Conservation (phyloP, 306 rosid genomes). For the Rosa chinensis region DNA sequence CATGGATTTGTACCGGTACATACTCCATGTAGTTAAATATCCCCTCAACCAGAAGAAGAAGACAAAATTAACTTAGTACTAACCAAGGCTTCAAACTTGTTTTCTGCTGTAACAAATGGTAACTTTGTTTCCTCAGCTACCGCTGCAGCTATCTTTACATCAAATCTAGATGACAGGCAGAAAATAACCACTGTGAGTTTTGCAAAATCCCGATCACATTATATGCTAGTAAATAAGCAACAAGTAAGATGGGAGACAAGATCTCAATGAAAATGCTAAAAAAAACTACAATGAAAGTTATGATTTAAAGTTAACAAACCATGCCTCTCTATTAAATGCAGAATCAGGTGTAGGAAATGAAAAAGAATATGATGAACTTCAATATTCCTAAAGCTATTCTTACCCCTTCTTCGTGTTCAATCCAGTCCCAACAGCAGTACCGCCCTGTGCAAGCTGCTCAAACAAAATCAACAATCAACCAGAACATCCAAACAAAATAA, state of each 20-base stretch:
- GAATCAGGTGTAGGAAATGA: background rate
- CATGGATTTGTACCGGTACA: constrained; percentile 16
- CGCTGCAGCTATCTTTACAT: constrained; percentile 85
- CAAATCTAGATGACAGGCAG: constrained; percentile 60
- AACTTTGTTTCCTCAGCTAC: constrained; percentile 88
- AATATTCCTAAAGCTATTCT: constrained; percentile 27
- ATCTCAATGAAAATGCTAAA: background rate
- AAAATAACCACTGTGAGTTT: constrained; percentile 13
- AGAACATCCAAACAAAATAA: constrained; percentile 18
- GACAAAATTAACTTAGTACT: constrained; percentile 22
- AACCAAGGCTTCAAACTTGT: constrained; percentile 99
- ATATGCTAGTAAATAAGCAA: background rate
- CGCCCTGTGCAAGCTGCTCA: constrained; percentile 98
- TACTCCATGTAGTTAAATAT: constrained; percentile 18
- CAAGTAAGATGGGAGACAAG: background rate
- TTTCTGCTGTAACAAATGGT: constrained; percentile 94
- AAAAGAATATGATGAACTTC: constrained; percentile 2
- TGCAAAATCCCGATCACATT: background rate
- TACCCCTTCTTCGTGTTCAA: constrained; percentile 98
- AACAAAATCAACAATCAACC: constrained; percentile 32
- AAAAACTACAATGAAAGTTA: background rate
- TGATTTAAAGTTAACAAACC: background rate
- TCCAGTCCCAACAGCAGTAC: constrained; percentile 99
- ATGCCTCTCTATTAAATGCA: background rate
- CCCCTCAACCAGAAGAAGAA: background rate